Conservation (phyloP, 768 basidiomycete genomes). For the Psilocybe azurescens region DNA sequence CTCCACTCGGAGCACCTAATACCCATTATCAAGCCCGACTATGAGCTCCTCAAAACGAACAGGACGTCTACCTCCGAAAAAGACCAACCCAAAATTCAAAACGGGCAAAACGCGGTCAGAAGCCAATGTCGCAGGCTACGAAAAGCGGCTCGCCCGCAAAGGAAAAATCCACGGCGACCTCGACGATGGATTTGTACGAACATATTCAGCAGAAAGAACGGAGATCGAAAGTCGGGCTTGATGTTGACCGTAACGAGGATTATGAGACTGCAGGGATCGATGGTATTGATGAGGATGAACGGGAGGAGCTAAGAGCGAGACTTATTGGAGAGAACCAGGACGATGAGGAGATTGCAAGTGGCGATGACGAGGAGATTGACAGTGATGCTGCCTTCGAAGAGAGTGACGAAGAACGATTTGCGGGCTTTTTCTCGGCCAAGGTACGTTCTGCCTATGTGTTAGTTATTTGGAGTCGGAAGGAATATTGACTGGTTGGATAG, state of each 20-base stretch:
- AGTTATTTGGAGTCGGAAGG: background rate
- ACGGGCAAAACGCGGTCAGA: conserved; percentile 30
- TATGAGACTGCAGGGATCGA: conserved; percentile 44
- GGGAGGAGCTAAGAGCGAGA: conserved; percentile 44
- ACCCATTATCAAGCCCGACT: background rate
- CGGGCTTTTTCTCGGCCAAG: conserved; percentile 59
- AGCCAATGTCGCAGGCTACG: conserved; percentile 54
- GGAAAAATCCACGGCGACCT: conserved; percentile 32
- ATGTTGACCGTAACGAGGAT: conserved; percentile 63
- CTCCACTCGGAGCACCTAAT: background rate
- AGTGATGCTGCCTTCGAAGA: conserved; percentile 87
- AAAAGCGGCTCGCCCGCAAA: conserved; percentile 55
- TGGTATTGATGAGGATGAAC: conserved; percentile 44
- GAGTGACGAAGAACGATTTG: conserved; percentile 79
- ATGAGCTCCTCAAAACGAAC: conserved; percentile 3
- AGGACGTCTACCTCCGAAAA: background rate
- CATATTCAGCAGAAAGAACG: conserved; percentile 55
- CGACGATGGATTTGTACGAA: conserved; percentile 64
- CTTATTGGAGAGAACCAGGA: conserved; percentile 60
- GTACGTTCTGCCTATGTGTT: conserved; percentile 36
- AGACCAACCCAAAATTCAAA: background rate
- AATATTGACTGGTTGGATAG: conserved; percentile 26
- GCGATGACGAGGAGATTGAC: conserved; percentile 86
- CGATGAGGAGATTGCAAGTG: conserved; percentile 59
- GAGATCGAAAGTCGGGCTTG: conserved; percentile 56